Conservation (phyloP, 2,329 filamentous ascomycete species). For the Penicillium italicum region DNA sequence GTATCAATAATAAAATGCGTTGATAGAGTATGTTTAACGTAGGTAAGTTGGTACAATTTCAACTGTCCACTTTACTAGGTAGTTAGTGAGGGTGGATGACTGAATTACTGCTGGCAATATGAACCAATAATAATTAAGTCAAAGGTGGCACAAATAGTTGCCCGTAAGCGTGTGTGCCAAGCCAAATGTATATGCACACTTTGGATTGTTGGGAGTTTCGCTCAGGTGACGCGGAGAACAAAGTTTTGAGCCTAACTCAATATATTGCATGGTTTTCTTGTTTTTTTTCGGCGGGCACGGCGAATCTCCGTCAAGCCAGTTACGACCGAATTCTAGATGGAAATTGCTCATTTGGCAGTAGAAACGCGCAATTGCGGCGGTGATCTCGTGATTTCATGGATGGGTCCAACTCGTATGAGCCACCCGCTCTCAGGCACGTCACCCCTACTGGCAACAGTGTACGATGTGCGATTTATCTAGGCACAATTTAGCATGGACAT, state of each 20-base stretch:
- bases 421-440: not conserved
- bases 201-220: not conserved
- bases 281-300: not conserved
- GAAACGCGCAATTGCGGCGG: slow-evolving; percentile 9
- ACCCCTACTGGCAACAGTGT: not conserved
- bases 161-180: not conserved
- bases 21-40: no score
- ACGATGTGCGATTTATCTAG: fast-evolving
- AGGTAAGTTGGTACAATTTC: no score
- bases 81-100: no score
- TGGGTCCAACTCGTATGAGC: not conserved
- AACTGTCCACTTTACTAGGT: no score
- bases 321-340: not conserved
- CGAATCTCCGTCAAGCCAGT: not conserved
- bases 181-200: not conserved
- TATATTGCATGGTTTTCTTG: no score
- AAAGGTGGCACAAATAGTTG: no score
- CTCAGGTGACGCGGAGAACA: not conserved
- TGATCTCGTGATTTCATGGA: slow-evolving; percentile 10
- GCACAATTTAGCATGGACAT: not conserved
- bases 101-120: no score
- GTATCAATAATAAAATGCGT: no score
- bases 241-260: not conserved
- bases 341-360: not conserved
- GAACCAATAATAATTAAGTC: no score